Conservation (phyloP, 2,329 filamentous ascomycete species). For the Sporothrix humicola region DNA sequence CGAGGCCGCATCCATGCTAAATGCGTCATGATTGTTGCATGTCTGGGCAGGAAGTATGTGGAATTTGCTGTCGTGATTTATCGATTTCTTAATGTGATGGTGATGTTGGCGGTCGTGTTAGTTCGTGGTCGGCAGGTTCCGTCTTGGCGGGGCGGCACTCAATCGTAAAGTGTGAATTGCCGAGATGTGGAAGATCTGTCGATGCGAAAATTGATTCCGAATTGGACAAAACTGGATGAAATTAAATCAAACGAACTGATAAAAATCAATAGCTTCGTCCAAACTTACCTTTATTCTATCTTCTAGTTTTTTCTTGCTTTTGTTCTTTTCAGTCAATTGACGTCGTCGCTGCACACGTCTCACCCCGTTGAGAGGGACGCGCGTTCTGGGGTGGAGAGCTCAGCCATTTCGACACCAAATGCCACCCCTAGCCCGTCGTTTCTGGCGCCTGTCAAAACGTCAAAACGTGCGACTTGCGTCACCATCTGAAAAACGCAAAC, state of each 20-base stretch:
- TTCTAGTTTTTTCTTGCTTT: not conserved
- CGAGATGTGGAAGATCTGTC: not conserved
- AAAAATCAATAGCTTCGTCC: not conserved
- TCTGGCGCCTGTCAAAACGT: not conserved
- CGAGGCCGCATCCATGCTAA: slow-evolving; percentile 11
- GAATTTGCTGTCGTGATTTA: not conserved
- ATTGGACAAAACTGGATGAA: not conserved
- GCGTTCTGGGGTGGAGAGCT: slow-evolving; percentile 10
- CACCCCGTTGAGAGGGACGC: not conserved
- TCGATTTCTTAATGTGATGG: not conserved
- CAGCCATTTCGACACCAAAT: not conserved
- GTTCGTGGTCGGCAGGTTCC: not conserved
- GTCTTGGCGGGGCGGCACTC: not conserved
- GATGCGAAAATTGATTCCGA: slow-evolving; percentile 5
- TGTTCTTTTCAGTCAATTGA: not conserved
- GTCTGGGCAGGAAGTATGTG: not conserved
- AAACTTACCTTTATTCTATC: not conserved
- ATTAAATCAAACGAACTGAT: not conserved
- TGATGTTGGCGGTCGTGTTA: not conserved
- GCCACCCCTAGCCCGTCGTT: not conserved
- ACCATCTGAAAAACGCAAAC: not conserved
- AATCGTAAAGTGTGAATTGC: not conserved
- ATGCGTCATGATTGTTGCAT: not conserved
- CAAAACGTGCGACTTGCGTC: slow-evolving; percentile 16
- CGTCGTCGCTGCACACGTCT: not conserved